These are phyloP conservation scores for Phytophthora ramorum DNA, from an alignment of 352 stramenopile species.

Conservation along the genomic window DNA sequence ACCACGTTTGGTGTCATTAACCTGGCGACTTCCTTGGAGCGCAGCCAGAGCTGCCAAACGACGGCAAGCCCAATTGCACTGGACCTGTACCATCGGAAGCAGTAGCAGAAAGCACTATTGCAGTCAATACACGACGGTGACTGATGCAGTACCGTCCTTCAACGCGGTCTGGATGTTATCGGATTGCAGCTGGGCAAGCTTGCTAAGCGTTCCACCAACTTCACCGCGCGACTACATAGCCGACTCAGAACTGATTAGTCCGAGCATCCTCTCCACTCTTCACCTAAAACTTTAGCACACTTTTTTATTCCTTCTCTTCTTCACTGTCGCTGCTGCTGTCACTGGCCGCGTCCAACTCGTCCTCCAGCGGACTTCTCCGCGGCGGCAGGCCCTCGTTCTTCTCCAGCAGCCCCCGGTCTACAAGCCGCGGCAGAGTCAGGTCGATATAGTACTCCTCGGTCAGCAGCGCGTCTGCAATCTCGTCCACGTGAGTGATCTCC, in stretches of 20 bases:
- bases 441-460: slow-evolving; percentile 93
- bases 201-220: slow-evolving; percentile 11
- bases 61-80: neutral
- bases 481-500: slow-evolving; percentile 96
- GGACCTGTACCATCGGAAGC: neutral
- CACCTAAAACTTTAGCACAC: neutral
- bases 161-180: neutral
- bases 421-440: slow-evolving; percentile 94
- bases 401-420: slow-evolving; percentile 88
- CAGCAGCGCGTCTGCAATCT: slow-evolving; percentile 96
- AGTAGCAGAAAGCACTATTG: neutral
- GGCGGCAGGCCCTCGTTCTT: slow-evolving; percentile 67
- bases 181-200: slow-evolving; percentile 5
- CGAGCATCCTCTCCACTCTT: neutral
- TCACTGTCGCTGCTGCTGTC: slow-evolving; percentile 31
- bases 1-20: neutral
- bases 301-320: slow-evolving; percentile 12
- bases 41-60: neutral
- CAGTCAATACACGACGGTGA: neutral
- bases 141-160: neutral
- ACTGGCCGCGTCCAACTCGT: slow-evolving; percentile 61
- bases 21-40: neutral
- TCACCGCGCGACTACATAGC: neutral
- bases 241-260: neutral
- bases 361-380: slow-evolving; percentile 77